A percentile compares a stretch with the other conserved stretches of the same genome.
phyloP scores from a whole-genome alignment of 108 stramenopile genomes.

The Nitzschia putrida region DNA sequence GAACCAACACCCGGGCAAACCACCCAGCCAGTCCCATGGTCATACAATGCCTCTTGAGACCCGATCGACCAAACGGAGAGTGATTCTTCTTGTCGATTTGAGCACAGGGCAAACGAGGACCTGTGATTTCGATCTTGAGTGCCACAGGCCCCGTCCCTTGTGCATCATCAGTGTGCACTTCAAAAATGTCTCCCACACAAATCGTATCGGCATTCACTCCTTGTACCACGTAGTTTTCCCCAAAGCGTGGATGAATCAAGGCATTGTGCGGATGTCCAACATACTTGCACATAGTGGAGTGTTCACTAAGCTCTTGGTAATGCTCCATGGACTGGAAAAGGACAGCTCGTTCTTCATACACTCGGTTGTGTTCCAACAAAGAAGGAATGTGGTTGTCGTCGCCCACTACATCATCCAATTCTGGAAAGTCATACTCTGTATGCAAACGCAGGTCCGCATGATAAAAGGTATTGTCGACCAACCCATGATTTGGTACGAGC shows the following conservation, averaged over 20 bases:
- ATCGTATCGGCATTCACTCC: conserved; percentile 13
- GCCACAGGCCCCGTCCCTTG: not conserved
- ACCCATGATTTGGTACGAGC: not conserved
- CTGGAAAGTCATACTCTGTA: not conserved
- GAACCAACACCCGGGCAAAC: conserved; percentile 33
- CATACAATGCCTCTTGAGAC: conserved; percentile 11
- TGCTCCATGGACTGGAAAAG: not conserved
- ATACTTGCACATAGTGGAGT: not conserved
- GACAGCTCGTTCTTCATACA: not conserved
- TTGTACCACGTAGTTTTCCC: conserved; percentile 38
- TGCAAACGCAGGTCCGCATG: not conserved
- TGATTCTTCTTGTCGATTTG: conserved; percentile 28
- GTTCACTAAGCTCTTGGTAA: not conserved
- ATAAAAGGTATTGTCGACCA: not conserved
- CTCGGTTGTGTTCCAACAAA: not conserved
- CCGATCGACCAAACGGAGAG: conserved; percentile 23
- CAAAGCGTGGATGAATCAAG: conserved; percentile 17
- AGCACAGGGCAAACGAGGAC: conserved; percentile 31
- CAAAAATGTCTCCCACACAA: conserved; percentile 47
- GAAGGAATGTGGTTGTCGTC: no score
- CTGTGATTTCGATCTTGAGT: conserved; percentile 33
- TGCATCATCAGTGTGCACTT: conserved; percentile 22
- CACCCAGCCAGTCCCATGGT: conserved; percentile 31
- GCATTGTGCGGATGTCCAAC: not conserved
- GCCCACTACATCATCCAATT: not conserved